A percentile compares a stretch with the other conserved stretches of the same genome.
These are phyloP conservation scores for Didymella arachidicola DNA, from an alignment of 2,329 filamentous ascomycete species.

Conservation along the genomic window DNA sequence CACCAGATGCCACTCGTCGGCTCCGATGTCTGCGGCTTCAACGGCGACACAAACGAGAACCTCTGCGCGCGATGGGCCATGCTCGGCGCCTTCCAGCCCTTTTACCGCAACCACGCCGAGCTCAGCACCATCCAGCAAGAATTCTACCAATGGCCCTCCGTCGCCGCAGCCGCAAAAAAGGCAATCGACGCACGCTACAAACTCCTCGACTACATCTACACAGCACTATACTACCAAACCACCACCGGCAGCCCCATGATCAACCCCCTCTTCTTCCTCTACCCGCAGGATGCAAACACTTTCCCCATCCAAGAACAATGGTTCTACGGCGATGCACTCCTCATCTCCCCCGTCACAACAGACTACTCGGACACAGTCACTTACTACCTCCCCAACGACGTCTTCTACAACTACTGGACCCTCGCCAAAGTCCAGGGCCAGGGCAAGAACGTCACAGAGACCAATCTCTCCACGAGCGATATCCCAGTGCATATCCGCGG, in stretches of 20 bases:
- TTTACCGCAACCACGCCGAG: constrained; percentile 77
- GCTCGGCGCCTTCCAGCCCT: constrained; percentile 76
- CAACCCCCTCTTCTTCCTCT: constrained; percentile 75
- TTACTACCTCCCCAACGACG: constrained; percentile 65
- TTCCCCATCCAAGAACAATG: constrained; percentile 64
- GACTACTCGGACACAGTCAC: constrained; percentile 61
- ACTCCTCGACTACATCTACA: constrained; percentile 83
- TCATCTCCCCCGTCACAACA: constrained; percentile 64
- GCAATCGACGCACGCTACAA: constrained; percentile 77
- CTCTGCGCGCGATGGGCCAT: constrained; percentile 79
- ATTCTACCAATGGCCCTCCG: constrained; percentile 73
- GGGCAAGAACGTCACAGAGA: constrained; percentile 55
- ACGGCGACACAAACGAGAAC: constrained; percentile 68
- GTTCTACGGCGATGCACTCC: constrained; percentile 65
- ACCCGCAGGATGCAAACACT: constrained; percentile 65
- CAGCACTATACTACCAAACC: constrained; percentile 68
- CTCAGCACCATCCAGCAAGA: constrained; percentile 66
- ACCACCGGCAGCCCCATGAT: constrained; percentile 70
- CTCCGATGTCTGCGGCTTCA: constrained; percentile 79
- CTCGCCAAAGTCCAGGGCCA: constrained; percentile 56
- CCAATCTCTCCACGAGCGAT: constrained; percentile 57
- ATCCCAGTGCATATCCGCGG: constrained; percentile 75
- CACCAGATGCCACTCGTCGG: constrained; percentile 60
- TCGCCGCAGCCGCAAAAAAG: constrained; percentile 69
- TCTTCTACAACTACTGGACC: constrained; percentile 69